Percentiles rank a stretch among this genome's conserved stretches.
Evolutionary conservation across 2,329 filamentous ascomycete species (phyloP).

Genomic region (Ascomycota sp.): DNA sequence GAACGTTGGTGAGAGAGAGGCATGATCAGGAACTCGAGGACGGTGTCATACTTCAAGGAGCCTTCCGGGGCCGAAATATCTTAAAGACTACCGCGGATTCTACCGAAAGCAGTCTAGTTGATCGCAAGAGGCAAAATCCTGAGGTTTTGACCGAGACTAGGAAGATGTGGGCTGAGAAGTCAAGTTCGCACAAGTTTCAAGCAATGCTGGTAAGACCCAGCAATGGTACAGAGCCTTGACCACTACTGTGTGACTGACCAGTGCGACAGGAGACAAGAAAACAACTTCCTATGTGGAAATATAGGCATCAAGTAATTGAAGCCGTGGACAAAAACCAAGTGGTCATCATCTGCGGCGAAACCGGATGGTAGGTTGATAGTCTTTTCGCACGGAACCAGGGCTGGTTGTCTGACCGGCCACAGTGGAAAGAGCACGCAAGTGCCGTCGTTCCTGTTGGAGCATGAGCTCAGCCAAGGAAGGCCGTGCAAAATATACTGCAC

Average conservation of each 20-base stretch:
- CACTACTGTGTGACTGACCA: constrained; percentile 1
- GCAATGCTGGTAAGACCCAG: constrained; percentile 45
- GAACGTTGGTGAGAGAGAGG: constrained; percentile 46
- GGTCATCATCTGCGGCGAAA: constrained; percentile 89
- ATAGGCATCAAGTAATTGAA: constrained; percentile 55
- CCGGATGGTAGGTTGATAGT: constrained; percentile 43
- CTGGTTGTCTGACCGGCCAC: constrained; percentile 6
- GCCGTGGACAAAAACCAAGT: constrained; percentile 66
- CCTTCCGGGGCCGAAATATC: constrained; percentile 43
- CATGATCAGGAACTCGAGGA: constrained; percentile 51
- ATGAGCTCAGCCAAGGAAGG: constrained; percentile 62
- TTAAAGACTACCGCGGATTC: constrained; percentile 25
- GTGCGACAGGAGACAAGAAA: constrained; percentile 35
- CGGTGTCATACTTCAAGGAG: constrained; percentile 55
- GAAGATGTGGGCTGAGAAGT: constrained; percentile 39
- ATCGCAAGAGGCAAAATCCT: constrained; percentile 18
- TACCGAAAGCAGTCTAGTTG: constrained; percentile 25
- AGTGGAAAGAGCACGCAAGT: constrained; percentile 92
- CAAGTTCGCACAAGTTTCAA: constrained; percentile 41
- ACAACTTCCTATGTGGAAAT: constrained; percentile 78
- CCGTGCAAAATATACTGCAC: constrained; percentile 89
- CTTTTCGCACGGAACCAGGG: not conserved
- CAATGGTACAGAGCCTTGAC: no score
- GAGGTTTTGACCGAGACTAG: constrained; percentile 28
- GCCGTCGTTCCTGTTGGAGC: constrained; percentile 81